Base-by-base conservation (phyloP, 495 filamentous ascomycete species). In the Penicillium turbatum region DNA sequence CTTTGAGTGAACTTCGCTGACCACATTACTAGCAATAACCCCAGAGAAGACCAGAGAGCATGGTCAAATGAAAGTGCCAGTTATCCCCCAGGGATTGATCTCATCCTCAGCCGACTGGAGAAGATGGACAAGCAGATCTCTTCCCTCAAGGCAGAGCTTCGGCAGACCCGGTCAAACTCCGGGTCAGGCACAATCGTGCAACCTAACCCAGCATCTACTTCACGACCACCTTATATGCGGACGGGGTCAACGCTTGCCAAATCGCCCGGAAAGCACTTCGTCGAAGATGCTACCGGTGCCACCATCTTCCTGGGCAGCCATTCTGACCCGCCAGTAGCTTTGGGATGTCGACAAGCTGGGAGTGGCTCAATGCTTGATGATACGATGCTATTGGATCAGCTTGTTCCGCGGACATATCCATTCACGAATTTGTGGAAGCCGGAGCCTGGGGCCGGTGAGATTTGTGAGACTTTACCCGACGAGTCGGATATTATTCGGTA, bases 281-380 rank as follows among this genome's bases (percentile, higher is more conserved):
- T 66, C 17, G 63, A 66, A 44, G 57, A 61, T n/a, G 55, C 63
- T n/a, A 66, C 63, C 8, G 63, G 60, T 5, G 60, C 60, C 0
- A 63, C 63, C 17, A 59, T 66, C 43, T 66, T 51, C 38, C 43
- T 63, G 8, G 63, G 63, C 3, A 56, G 60, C 29, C 60, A 60
- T 17, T 66, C 63, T 6, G 63, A 66, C 17, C 24, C 50, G 0
- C 60, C 63, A 0, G 31, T 55, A 9, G 55, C 60, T 8, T 38
- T 59, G 34, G 63, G 63, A 37, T 63, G 59, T 45, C 53, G 58
- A 34, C 43, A 56, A 9, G 34, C 56, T 32, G 35, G 50, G 1
- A 40, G 24, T 13, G 16, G 34, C 3, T 13, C 43, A 35, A 46
- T 46, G 55, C 36, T 62, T 6, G 26, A 51, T 6, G 49, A 59